phyloP scores from a whole-genome alignment of 2,329 filamentous ascomycete genomes.

The Xylariaceae sp. region DNA sequence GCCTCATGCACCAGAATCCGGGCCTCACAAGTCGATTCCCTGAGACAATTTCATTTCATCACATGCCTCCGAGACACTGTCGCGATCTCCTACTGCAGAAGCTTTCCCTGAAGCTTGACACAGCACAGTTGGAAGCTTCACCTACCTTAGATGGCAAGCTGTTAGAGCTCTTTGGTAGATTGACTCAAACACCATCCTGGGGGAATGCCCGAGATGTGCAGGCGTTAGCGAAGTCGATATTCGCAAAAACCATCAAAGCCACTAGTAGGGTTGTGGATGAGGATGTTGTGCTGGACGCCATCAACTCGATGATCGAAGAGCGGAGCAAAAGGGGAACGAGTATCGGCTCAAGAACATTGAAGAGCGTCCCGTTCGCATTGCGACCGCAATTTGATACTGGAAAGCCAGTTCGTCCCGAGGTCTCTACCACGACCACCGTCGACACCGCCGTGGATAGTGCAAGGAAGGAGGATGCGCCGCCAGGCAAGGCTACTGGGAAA shows the following conservation, averaged over 20 bases:
- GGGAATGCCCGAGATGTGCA: constrained; percentile 61
- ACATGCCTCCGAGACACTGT: constrained; percentile 7
- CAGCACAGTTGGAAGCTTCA: background rate
- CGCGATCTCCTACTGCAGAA: constrained; percentile 4
- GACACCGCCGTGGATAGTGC: background rate
- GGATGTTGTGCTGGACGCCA: constrained; percentile 2
- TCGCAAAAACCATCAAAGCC: constrained; percentile 35
- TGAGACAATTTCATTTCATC: constrained; percentile 33
- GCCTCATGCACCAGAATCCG: constrained; percentile 55
- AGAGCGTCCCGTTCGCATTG: background rate
- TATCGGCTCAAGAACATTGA: background rate
- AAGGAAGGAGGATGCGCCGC: background rate
- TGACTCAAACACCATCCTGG: constrained; percentile 43
- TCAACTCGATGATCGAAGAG: constrained; percentile 14
- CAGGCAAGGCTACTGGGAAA: no score
- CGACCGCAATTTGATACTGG: constrained; percentile 37
- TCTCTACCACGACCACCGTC: background rate
- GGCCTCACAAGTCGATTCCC: constrained; percentile 63
- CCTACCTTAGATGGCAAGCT: background rate
- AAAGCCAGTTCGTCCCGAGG: constrained; percentile 28
- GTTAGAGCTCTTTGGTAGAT: constrained; percentile 36
- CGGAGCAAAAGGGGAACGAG: background rate
- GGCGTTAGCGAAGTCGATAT: constrained; percentile 49
- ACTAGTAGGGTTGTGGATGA: constrained; percentile 3
- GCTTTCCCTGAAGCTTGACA: constrained; percentile 24